Percentiles rank a stretch among this genome's conserved stretches.
These are phyloP conservation scores for Arthrobotrys sphaeroides DNA, from an alignment of 2,329 filamentous ascomycete genomes.

Conservation along the genomic window DNA sequence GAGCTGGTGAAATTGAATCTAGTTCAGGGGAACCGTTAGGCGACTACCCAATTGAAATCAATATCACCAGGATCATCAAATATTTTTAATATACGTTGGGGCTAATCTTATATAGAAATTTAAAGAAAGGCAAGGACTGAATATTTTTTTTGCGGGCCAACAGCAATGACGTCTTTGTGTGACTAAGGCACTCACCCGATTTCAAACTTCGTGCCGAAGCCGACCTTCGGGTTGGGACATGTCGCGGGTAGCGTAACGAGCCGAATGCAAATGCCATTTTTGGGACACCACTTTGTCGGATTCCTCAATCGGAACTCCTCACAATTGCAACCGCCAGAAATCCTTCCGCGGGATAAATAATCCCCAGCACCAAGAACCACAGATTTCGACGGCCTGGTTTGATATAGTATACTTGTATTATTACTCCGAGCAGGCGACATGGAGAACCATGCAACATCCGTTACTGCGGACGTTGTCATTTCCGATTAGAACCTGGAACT, in stretches of 20 bases:
- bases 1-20: no score
- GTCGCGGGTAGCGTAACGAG: constrained; percentile 17
- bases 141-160: no score
- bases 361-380: not conserved
- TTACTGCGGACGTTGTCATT: not conserved
- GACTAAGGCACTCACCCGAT: not conserved
- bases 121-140: no score
- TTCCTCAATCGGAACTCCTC: not conserved
- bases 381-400: not conserved
- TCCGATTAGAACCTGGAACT: not conserved
- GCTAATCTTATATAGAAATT: no score
- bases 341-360: not conserved
- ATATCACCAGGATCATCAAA: no score
- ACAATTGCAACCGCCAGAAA: not conserved
- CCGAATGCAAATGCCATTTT: constrained; percentile 6
- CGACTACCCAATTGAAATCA: no score
- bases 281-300: no score
- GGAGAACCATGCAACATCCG: not conserved
- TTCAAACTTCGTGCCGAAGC: not conserved
- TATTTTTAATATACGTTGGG: no score
- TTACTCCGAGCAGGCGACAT: constrained; percentile 7
- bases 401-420: not conserved
- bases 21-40: no score
- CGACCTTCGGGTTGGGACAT: not conserved
- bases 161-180: not conserved